Base-by-base conservation (phyloP, 257 asterid genomes). In the Rauvolfia tetraphylla region DNA sequence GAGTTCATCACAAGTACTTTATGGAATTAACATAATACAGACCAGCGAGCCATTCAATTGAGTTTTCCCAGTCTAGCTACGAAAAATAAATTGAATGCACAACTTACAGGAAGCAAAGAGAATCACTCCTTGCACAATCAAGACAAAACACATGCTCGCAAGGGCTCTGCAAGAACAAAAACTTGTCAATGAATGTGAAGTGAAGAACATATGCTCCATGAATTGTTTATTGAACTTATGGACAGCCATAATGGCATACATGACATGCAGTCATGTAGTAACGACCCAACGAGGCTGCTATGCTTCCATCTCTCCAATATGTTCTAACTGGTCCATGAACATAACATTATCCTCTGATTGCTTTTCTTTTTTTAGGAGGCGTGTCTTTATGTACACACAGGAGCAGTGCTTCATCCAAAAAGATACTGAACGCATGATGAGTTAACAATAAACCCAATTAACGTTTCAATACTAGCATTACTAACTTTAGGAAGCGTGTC, bases 91-190 rank as follows among this genome's bases (percentile, higher is more conserved):
- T 58, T 7, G 36, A 33, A 48, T 66, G 75, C 68, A 63, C 71
- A 82, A 12, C 99, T 88, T 95, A 95, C 99, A 95, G 93, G 85
- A 89, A 87, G 85, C 99, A 95, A 68, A 93, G 89, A 71, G 98
- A 91, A 78, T 95, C 97, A 72, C 89, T 93, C 86, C 98, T 85
- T 31, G 97, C 90, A 82, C 98, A 95, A 83, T 93, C 99, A 93
- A 95, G 84, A 86, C 98, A 95, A 88, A 93, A 93, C 56, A 87
- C 91, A 83, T 95, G 99, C 68, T 91, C 97, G 71, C 99, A 95
- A 67, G 99, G 99, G 87, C 84, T 95, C 99, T 95, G 97, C 91
- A 88, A 82, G 68, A 71, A 78, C 66, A 79, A 62, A 75, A 76
- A 78, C 36, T 53, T 38, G 71, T 34, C 29, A 20, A 22, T 22